Conservation (phyloP, 768 basidiomycete species). For the Rhodotorula kratochvilovae region DNA sequence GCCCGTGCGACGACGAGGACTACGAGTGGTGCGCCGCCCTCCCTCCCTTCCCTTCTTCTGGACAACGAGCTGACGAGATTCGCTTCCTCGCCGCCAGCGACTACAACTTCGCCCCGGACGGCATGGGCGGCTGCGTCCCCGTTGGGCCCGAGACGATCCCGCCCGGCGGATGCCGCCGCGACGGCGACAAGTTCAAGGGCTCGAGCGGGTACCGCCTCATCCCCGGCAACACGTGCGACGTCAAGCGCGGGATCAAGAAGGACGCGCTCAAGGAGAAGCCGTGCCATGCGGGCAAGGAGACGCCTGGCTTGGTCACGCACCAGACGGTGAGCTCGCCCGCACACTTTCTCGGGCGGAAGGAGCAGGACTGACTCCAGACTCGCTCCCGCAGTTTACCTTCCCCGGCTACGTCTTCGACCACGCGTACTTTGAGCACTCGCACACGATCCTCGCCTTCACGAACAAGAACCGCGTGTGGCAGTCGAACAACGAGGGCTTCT, state of each 20-base stretch:
- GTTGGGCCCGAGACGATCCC: constrained; percentile 85
- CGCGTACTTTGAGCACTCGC: constrained; percentile 75
- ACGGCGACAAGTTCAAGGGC: constrained; percentile 66
- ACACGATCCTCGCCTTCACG: constrained; percentile 76
- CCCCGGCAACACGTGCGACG: constrained; percentile 81
- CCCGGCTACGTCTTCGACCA: constrained; percentile 63
- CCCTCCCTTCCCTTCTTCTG: constrained; percentile 18
- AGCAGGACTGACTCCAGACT: background rate
- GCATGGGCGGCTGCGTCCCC: constrained; percentile 65
- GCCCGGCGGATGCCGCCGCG: constrained; percentile 62
- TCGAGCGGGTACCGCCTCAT: constrained; percentile 89
- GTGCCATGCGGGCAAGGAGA: constrained; percentile 56
- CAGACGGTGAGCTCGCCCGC: constrained; percentile 67
- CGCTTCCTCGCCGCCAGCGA: constrained; percentile 55
- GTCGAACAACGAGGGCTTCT: constrained; percentile 89
- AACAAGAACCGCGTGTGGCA: constrained; percentile 79
- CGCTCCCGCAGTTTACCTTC: constrained; percentile 60
- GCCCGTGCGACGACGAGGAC: constrained; percentile 77
- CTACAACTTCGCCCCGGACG: constrained; percentile 78
- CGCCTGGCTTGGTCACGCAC: constrained; percentile 75
- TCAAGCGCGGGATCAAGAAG: constrained; percentile 58
- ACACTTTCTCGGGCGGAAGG: background rate
- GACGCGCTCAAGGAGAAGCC: constrained; percentile 67
- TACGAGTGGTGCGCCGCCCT: constrained; percentile 73
- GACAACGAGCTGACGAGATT: background rate